Evolutionary conservation across 257 asterid genomes (phyloP), one percentile per base, ranked within the genome.

Genomic region (Penstemon barbatus): DNA sequence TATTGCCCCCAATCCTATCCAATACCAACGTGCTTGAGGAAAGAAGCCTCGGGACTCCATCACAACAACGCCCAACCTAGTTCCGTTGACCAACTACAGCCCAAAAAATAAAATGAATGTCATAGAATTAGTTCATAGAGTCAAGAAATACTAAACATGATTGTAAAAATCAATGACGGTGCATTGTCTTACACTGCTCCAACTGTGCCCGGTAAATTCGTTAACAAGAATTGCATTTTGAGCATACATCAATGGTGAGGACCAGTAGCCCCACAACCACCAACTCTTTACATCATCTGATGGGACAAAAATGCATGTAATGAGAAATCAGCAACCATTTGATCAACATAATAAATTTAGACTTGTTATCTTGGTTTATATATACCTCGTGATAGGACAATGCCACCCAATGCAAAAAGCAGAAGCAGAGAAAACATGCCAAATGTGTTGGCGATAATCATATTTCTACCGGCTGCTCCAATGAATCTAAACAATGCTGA

Each of bases 241-340:
- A 5, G 85, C 81, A 57, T 88, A 88, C 95, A 85, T 85, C 83
- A 88, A 36, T 0, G 95, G 95, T 9, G 95, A 88, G 53, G 83
- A 19, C 83, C 84, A 88, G 83, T 83, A 88, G n/a, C 89, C 92
- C 95, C 95, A 88, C 12, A 88, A 9, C 92, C 95, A 88, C 95
- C 95, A 88, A 3, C 67, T 53, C 78, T 82, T 83, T 12, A 88
- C 87, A 70, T 83, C 77, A 36, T 72, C 95, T 88, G 80, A 65
- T 73, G n/a, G 66, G 38, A 12, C 67, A 66, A 52, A 7, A 46
- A 70, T 4, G 46, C 65, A 46, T 56, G 58, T 50, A 25, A 69
- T 66, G 51, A 69, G 43, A 56, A 65, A 54, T 66, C 57, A 38
- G 5, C 0, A 10, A 60, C 13, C 42, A 5, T 41, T 33, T 37